Evolutionary conservation across 2,329 filamentous ascomycete species (phyloP).

Genomic region (Colletotrichum camelliae): DNA sequence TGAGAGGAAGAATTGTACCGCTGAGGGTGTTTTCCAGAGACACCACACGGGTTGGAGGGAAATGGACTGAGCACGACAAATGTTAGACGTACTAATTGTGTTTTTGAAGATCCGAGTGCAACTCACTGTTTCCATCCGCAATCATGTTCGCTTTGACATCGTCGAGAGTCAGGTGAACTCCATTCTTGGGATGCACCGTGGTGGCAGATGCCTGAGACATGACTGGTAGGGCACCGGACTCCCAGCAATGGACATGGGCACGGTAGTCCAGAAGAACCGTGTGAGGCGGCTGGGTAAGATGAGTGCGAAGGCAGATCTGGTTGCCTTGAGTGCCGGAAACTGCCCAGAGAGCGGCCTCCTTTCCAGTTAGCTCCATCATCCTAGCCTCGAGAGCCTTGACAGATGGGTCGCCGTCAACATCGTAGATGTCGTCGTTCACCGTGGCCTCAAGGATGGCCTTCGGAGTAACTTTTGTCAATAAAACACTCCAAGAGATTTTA

Average conservation of each 20-base stretch:
- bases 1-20: background rate
- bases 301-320: background rate
- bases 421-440: background rate
- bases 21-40: background rate
- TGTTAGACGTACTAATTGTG: rapidly evolving
- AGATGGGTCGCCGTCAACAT: background rate
- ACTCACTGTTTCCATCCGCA: background rate
- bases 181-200: background rate
- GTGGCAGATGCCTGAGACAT: background rate
- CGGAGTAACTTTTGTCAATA: rapidly evolving
- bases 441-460: background rate
- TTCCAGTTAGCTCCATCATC: background rate
- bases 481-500: rapidly evolving
- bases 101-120: rapidly evolving
- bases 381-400: background rate
- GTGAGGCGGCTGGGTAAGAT: background rate
- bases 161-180: background rate
- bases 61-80: rapidly evolving
- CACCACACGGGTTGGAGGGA: background rate
- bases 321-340: background rate
- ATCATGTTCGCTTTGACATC: background rate
- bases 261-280: background rate
- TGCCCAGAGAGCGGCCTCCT: background rate
- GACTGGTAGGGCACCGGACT: background rate
- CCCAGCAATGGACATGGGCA: background rate